Base-by-base conservation (phyloP, 768 basidiomycete genomes). In the Mycena rosella region DNA sequence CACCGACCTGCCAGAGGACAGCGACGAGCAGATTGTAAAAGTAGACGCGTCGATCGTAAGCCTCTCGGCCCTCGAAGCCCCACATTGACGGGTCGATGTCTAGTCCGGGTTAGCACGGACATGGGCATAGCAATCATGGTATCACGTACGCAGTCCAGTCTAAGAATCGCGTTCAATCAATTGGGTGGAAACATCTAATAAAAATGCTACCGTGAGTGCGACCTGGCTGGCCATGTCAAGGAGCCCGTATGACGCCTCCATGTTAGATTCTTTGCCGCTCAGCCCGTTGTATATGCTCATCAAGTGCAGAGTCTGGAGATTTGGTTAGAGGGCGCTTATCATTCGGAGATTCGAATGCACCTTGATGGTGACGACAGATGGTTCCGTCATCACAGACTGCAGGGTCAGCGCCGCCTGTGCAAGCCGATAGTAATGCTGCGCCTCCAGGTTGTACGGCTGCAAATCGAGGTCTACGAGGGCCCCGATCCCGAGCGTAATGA, bases 251-350 rank as follows among this genome's bases (percentile, higher is more conserved):
- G 82, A 85, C 34, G 81, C 77, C 65, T 85, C 86, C 18, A 86
- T 70, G 70, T 86, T 87, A 54, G 78, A 78, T 68, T 87, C 85
- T 68, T 85, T 81, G 30, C 85, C 85, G 69, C 85, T 85, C 80
- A 87, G 80, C 49, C 85, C 85, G 65, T 85, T 84, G 76, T 86
- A 87, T 38, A 86, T 79, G 64, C 85, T 86, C 83, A 86, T 86
- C 32, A 87, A 77, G 75, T 86, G 84, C 32, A 87, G 67, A 8
- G 81, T 81, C 83, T 85, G 55, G 22, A 22, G n/a, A 51, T 58
- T 32, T 49, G 49, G 47, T 24, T 2, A 38, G 49, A 2, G 60
- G 20, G 24, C 32, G 54, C 55, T 22, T 45, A 47, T 34, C 18
- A 44, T 40, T 40, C 14, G 34, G n/a, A 34, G 9, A 47, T 15